Evolutionary conservation across 176 grass and related monocot genomes (phyloP).

Genomic region (Cenchrus americanus): DNA sequence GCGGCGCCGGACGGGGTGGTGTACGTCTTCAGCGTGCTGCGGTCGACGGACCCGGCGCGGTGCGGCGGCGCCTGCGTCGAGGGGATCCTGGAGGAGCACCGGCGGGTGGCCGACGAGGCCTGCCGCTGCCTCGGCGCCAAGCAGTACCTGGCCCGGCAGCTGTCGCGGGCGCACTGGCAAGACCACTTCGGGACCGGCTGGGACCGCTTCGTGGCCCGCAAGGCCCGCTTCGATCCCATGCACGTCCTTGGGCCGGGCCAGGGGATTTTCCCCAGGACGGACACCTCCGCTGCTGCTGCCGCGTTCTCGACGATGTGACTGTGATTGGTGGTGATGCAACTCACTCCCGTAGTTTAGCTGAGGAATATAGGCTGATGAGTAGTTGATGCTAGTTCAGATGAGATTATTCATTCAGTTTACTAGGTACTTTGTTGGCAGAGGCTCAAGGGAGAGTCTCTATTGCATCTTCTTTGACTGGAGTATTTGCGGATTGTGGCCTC

Average conservation of each 20-base stretch:
- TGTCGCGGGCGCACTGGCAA: slow-evolving; percentile 60
- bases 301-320: not conserved
- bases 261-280: slow-evolving; percentile 54
- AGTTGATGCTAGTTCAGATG: slow-evolving; percentile 34
- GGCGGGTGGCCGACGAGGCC: slow-evolving; percentile 51
- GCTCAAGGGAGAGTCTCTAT: not conserved
- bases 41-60: slow-evolving; percentile 59
- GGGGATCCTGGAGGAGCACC: slow-evolving; percentile 59
- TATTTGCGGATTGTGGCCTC: not conserved
- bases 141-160: slow-evolving; percentile 75
- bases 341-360: not conserved
- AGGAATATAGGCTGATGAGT: slow-evolving; percentile 9
- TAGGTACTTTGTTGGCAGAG: not conserved
- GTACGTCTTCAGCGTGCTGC: slow-evolving; percentile 73
- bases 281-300: not conserved
- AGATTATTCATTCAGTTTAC: slow-evolving; percentile 15
- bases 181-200: slow-evolving; percentile 64
- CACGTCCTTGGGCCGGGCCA: slow-evolving; percentile 74
- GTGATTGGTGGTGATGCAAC: no score
- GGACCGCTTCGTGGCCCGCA: slow-evolving; percentile 60
- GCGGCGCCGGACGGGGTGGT: slow-evolving; percentile 42
- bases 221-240: slow-evolving; percentile 61
- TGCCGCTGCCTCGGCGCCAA: slow-evolving; percentile 63
- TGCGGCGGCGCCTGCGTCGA: slow-evolving; percentile 62
- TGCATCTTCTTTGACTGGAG: not conserved